Evolutionary conservation across 2,329 filamentous ascomycete species (phyloP), one percentile per base, ranked within the genome.

Genomic region (Cucurbitaria berberidis): DNA sequence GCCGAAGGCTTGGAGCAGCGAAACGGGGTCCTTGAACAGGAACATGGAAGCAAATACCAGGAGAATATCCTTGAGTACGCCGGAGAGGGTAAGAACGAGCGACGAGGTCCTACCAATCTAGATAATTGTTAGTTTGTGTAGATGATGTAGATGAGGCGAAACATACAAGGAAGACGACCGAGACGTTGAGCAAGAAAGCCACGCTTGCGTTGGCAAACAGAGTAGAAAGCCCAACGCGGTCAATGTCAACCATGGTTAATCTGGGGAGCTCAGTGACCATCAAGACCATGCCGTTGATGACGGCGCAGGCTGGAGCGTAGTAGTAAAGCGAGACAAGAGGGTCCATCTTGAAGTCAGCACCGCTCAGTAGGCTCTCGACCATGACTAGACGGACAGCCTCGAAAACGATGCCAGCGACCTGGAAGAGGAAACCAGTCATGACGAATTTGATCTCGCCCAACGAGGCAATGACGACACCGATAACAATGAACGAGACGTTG

Each of bases 391-490:
- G 88, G 62, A 91, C 84, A 50, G 90, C 90, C 78, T 95, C 91
- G 70, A 93, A 95, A 68, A 89, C 74, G 69, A 95, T 88, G 69
- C 90, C 90, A 51, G 82, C 86, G 56, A 89, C 81, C 79, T 95
- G 91, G 82, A 86, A 92, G 59, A 92, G 74, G 78, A 95, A 89
- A 60, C 90, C 90, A 62, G 85, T 82, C 77, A 89, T 81, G 68
- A 91, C 89, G 74, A 99, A 99, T 74, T 93, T 88, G 77, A 99
- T 96, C 81, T 99, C 95, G 69, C 95, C 95, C 60, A 96, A 85
- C 1, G 93, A 96, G 44, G 95, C 95, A 71, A 99, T 91, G 63
- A 97, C 82, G 66, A 98, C 93, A 82, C 95, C 95, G 47, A 98
- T 77, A 46, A 98, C 95, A 68, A 99, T 99, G 74, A 93, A 84